Evolutionary conservation across 768 basidiomycete genomes (phyloP).

Genomic region (Serpula lacrymans): DNA sequence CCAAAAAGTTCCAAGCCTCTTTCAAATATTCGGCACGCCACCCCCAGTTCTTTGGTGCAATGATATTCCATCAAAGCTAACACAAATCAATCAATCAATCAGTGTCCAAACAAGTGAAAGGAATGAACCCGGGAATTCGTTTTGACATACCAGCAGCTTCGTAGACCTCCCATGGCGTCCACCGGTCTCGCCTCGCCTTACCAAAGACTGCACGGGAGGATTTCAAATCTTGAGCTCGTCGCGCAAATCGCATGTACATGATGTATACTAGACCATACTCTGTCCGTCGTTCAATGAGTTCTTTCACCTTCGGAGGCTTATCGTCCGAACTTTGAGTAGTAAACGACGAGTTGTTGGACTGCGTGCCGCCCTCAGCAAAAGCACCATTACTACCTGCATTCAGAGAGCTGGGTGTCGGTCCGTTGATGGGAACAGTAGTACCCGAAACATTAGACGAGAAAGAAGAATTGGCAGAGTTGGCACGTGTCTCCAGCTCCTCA

Average conservation of each 20-base stretch:
- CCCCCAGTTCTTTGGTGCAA: slow-evolving; percentile 68
- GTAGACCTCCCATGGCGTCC: slow-evolving; percentile 88
- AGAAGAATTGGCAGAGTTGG: slow-evolving; percentile 35
- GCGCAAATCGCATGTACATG: slow-evolving; percentile 91
- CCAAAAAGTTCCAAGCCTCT: slow-evolving; percentile 83
- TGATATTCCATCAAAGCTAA: slow-evolving; percentile 95
- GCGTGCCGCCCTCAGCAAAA: slow-evolving; percentile 26
- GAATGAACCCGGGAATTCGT: not conserved
- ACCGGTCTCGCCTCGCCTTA: slow-evolving; percentile 73
- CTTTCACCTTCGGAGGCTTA: slow-evolving; percentile 51
- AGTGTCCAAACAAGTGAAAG: not conserved
- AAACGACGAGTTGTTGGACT: slow-evolving; percentile 45
- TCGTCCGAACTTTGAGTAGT: slow-evolving; percentile 50
- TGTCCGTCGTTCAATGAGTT: slow-evolving; percentile 49
- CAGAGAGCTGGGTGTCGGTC: slow-evolving; percentile 7
- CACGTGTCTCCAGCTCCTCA: slow-evolving; percentile 51
- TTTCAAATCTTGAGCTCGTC: slow-evolving; percentile 85
- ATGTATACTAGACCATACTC: slow-evolving; percentile 81
- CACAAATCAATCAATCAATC: slow-evolving; percentile 1
- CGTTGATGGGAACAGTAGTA: slow-evolving; percentile 22
- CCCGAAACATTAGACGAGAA: slow-evolving; percentile 34
- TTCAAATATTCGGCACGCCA: slow-evolving; percentile 92
- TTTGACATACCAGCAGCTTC: slow-evolving; percentile 74
- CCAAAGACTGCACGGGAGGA: slow-evolving; percentile 74
- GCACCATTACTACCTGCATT: slow-evolving; percentile 8